These are phyloP conservation scores for Dunaliella primolecta DNA, from an alignment of 139 green algal species.

Conservation along the genomic window DNA sequence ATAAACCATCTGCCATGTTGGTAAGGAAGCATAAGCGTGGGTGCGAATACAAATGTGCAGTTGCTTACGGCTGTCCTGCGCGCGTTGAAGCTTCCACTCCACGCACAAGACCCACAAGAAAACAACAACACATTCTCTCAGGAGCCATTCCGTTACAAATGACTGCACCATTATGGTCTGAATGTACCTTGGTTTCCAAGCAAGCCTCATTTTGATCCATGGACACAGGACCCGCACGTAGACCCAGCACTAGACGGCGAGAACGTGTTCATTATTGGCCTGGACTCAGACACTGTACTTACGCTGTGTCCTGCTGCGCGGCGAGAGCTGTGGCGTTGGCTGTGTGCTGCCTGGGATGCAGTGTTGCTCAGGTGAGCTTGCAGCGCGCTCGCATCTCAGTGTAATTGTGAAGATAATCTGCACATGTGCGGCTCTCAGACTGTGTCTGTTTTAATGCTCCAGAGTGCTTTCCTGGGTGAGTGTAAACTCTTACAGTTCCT, in stretches of 20 bases:
- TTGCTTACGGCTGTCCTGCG: too few species aligned
- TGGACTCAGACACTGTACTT: slow-evolving; percentile 20
- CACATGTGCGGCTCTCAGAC: not conserved
- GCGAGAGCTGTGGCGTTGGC: not conserved
- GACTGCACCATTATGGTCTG: not conserved
- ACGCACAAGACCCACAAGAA: too few species aligned
- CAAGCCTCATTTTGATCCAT: not conserved
- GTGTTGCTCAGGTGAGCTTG: not conserved
- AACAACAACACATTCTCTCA: not conserved
- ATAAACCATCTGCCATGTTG: not conserved
- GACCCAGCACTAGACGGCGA: slow-evolving; percentile 27
- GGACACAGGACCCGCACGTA: slow-evolving; percentile 23
- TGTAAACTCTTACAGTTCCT: too few species aligned
- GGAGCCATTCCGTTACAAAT: not conserved
- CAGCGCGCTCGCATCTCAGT: too few species aligned
- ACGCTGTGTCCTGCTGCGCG: slow-evolving; percentile 20
- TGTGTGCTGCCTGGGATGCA: not conserved
- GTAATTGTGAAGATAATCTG: too few species aligned
- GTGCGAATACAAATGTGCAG: too few species aligned
- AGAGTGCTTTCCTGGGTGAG: not conserved
- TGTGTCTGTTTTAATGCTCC: not conserved
- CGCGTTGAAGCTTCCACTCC: too few species aligned
- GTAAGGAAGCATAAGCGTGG: too few species aligned
- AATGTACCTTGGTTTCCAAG: not conserved
- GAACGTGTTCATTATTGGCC: slow-evolving; percentile 33